Conservation (phyloP, 805 yeast genomes). For the Pichia membranifaciens region DNA sequence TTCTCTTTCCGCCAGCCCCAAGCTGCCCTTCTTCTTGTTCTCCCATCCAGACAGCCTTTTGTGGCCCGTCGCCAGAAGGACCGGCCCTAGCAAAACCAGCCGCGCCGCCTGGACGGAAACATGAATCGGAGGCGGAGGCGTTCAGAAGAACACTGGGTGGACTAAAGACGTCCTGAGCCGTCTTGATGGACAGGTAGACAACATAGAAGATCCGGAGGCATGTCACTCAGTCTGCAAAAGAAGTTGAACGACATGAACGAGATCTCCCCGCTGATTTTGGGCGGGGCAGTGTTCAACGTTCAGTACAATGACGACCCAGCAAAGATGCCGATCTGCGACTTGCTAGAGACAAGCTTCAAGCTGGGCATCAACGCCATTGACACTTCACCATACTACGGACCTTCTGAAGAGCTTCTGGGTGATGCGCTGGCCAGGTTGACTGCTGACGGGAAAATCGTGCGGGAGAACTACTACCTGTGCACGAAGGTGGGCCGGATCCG, state of each 20-base stretch:
- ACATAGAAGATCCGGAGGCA: constrained; percentile 3
- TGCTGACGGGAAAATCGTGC: constrained; percentile 36
- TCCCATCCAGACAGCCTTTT: too few relatives aligned
- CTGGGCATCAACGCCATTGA: constrained; percentile 75
- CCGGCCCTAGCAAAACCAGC: too few relatives aligned
- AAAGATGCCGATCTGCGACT: constrained; percentile 48
- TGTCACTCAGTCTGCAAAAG: constrained; percentile 19
- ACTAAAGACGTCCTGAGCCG: too few relatives aligned
- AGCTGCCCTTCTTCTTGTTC: too few relatives aligned
- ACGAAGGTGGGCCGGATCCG: constrained; percentile 82
- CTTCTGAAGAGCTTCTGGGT: constrained; percentile 74
- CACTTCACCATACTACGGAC: constrained; percentile 92
- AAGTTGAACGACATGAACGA: constrained; percentile 26
- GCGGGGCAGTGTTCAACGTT: constrained; percentile 84
- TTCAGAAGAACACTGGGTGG: too few relatives aligned
- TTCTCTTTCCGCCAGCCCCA: too few relatives aligned
- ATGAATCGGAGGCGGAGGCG: too few relatives aligned
- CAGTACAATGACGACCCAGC: constrained; percentile 73
- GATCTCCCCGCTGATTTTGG: constrained; percentile 60
- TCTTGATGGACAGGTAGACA: too few relatives aligned
- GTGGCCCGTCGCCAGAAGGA: too few relatives aligned
- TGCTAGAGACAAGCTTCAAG: constrained; percentile 55
- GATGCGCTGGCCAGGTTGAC: constrained; percentile 43
- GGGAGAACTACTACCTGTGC: constrained; percentile 64
- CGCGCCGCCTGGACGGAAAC: too few relatives aligned